phyloP scores from a whole-genome alignment of 1,284 basidiomycete genomes.

The Microbotryum violaceum region DNA sequence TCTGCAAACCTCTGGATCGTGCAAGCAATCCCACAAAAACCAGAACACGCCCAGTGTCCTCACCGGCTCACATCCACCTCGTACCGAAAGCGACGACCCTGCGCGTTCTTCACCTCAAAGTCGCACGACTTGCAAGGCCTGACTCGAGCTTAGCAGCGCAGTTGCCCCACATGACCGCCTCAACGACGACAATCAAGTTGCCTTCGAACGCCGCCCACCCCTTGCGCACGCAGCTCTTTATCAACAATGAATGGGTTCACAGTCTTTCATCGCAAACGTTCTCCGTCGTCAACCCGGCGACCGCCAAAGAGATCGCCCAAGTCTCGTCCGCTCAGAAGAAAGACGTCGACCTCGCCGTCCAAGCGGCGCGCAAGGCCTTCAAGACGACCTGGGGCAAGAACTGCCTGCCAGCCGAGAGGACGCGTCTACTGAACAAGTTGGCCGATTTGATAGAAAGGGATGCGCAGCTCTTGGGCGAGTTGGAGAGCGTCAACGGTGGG shows the following conservation, averaged over 20 bases:
- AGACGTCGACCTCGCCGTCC: slow-evolving; percentile 27
- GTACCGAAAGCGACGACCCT: no score
- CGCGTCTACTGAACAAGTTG: slow-evolving; percentile 21
- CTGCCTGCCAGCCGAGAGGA: slow-evolving; percentile 6
- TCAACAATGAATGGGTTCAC: slow-evolving; percentile 25
- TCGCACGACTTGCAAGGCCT: no score
- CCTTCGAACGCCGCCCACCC: no score
- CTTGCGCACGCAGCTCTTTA: slow-evolving; percentile 15
- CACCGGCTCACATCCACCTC: no score
- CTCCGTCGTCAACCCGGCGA: slow-evolving; percentile 24
- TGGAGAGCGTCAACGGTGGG: slow-evolving; percentile 25
- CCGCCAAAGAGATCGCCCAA: slow-evolving; percentile 10
- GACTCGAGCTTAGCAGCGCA: no score
- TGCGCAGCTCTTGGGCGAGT: slow-evolving; percentile 17
- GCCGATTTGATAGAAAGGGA: slow-evolving; percentile 31
- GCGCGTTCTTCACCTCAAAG: no score
- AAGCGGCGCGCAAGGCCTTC: slow-evolving; percentile 28
- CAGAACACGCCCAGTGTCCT: no score
- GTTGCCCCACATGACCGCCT: no score
- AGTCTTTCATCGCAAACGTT: slow-evolving; percentile 2
- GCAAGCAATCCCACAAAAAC: no score
- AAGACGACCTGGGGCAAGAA: slow-evolving; percentile 28
- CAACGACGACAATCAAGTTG: no score
- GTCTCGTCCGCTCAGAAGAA: slow-evolving; percentile 14
- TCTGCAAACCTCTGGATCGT: no score